Evolutionary conservation across 805 yeast species (phyloP).

Genomic region (Candida sakaeoensis): DNA sequence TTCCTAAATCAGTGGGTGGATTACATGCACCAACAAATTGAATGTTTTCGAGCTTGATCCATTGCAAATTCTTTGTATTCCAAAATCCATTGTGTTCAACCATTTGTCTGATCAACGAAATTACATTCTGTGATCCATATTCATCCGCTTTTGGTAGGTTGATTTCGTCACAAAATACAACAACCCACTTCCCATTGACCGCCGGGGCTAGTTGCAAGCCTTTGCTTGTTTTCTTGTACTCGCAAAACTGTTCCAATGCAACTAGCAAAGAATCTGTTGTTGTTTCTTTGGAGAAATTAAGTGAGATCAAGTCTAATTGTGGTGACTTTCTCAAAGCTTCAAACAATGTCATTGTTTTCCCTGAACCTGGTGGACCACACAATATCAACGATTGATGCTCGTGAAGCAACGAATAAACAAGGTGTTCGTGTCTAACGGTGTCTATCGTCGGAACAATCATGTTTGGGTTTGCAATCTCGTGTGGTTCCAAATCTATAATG

Average conservation of each 20-base stretch:
- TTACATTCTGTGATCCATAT: constrained; percentile 70
- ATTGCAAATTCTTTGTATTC: constrained; percentile 52
- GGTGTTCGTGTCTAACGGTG: constrained; percentile 61
- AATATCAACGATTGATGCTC: constrained; percentile 61
- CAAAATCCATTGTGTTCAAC: constrained; percentile 77
- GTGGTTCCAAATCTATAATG: constrained; percentile 47
- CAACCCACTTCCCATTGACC: constrained; percentile 63
- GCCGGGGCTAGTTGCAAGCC: constrained; percentile 60
- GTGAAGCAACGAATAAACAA: constrained; percentile 54
- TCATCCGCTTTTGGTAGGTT: constrained; percentile 72
- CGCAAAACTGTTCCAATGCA: constrained; percentile 71
- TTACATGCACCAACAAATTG: constrained; percentile 96
- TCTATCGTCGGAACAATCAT: constrained; percentile 76
- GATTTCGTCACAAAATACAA: constrained; percentile 87
- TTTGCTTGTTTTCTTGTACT: constrained; percentile 46
- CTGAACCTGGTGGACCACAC: constrained; percentile 98
- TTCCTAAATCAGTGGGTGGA: constrained; percentile 78
- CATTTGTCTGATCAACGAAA: constrained; percentile 70
- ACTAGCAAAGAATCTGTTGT: constrained; percentile 56
- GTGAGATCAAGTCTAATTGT: constrained; percentile 54
- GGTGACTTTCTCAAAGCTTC: constrained; percentile 60
- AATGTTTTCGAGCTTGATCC: constrained; percentile 63
- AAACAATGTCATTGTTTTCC: constrained; percentile 88
- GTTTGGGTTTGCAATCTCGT: constrained; percentile 57
- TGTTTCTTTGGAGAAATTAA: constrained; percentile 84